Evolutionary conservation across 176 grass and related monocot species (phyloP).

Genomic region (Carex pumila): DNA sequence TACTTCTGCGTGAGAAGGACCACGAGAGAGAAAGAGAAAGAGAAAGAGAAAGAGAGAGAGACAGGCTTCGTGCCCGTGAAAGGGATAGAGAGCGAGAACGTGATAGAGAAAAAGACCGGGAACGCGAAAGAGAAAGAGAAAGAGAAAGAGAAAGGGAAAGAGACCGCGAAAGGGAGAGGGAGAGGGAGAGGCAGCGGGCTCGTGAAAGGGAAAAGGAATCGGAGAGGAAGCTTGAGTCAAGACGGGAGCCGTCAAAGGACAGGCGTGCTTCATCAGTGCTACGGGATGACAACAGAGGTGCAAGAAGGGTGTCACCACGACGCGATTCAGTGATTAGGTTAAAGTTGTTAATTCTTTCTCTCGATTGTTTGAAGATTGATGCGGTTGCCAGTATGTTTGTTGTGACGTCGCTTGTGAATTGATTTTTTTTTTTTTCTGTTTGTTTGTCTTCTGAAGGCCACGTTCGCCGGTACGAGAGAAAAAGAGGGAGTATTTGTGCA

Average conservation of each 20-base stretch:
- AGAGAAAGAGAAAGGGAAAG: constrained; percentile 73
- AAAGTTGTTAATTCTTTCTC: constrained; percentile 47
- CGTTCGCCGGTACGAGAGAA: constrained; percentile 99
- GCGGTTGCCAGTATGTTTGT: constrained; percentile 56
- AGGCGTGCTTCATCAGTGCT: constrained; percentile 52
- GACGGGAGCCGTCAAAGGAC: constrained; percentile 72
- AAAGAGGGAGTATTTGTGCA: constrained; percentile 99
- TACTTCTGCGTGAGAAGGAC: constrained; percentile 48
- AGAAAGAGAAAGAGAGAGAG: constrained; percentile 30
- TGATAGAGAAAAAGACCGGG: constrained; percentile 61
- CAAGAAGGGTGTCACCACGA: constrained; percentile 57
- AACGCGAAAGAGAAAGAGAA: constrained; percentile 63
- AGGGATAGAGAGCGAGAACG: constrained; percentile 43
- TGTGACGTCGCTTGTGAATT: constrained; percentile 79
- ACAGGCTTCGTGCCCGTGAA: constrained; percentile 28
- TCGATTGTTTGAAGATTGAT: constrained; percentile 47
- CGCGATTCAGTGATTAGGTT: constrained; percentile 88
- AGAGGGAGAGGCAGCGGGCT: constrained; percentile 51
- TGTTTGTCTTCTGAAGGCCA: constrained; percentile 84
- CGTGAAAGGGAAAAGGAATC: constrained; percentile 82
- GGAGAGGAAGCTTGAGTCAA: constrained; percentile 79
- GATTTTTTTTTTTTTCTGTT: constrained; percentile 54
- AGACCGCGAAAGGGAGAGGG: constrained; percentile 24
- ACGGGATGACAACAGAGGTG: constrained; percentile 62
- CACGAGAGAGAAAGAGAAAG: constrained; percentile 35